phyloP scores from a whole-genome alignment of 129 eudicot genomes.

The Saposhnikovia divaricata region DNA sequence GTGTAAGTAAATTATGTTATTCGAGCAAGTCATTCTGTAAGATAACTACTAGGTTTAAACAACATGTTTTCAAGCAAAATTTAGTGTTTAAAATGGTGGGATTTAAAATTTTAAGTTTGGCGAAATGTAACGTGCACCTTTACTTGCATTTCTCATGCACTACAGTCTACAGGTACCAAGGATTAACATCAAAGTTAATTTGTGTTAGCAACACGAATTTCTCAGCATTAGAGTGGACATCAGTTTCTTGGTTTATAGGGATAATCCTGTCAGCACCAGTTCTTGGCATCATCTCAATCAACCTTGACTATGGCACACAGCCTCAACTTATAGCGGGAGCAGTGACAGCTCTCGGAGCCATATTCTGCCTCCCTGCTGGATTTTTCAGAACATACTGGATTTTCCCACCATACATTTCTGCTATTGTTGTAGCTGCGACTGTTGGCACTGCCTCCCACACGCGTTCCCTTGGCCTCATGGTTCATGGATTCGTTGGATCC shows the following conservation, averaged over 20 bases:
- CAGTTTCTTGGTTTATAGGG: constrained; percentile 69
- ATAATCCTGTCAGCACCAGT: constrained; percentile 50
- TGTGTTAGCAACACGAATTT: constrained; percentile 26
- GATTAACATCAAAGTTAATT: constrained; percentile 32
- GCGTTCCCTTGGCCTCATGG: constrained; percentile 38
- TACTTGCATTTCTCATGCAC: neutral
- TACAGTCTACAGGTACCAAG: constrained; percentile 62
- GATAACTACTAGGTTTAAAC: neutral
- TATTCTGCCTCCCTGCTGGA: constrained; percentile 81
- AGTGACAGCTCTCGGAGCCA: constrained; percentile 56
- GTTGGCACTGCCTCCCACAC: constrained; percentile 40
- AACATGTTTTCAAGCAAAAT: neutral
- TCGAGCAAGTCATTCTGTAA: neutral
- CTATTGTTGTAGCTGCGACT: constrained; percentile 50
- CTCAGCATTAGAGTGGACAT: constrained; percentile 73
- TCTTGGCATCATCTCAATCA: constrained; percentile 49
- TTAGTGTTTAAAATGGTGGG: neutral
- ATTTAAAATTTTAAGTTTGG: neutral
- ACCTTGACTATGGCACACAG: constrained; percentile 52
- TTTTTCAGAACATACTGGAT: constrained; percentile 59
- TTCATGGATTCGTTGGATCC: constrained; percentile 37
- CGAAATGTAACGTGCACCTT: neutral
- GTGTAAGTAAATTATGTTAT: constrained; percentile 40
- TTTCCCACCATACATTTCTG: constrained; percentile 64
- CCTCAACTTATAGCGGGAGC: constrained; percentile 51